Base-by-base conservation (phyloP, 2,329 filamentous ascomycete genomes). In the Ploettnerulaceae sp. region DNA sequence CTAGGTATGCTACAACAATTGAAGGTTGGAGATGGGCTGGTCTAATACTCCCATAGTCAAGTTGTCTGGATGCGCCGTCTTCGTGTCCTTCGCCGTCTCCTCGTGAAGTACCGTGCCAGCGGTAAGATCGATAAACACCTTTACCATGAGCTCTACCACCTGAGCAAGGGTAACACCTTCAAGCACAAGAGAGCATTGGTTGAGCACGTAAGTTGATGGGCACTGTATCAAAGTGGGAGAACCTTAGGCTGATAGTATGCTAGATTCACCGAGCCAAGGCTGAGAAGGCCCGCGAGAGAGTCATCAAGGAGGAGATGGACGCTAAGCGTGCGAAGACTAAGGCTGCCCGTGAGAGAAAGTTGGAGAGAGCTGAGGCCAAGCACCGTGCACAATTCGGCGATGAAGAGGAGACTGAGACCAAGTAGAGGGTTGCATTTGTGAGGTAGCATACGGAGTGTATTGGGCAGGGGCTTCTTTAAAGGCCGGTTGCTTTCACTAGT, bases 51-150 rank as follows among this genome's bases (percentile, higher is more conserved):
- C 64, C 69, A 74, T 66, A 93, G 87, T 74, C 89, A 96, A 79
- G 80, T 98, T 66, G 81, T 97, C 68, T 98, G 93, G 93, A 98
- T 98, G 93, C 90, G 94, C 76, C 91, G 93, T 71, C 90, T 94
- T 71, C 89, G 94, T 77, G 91, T 98, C 72, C 90, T 98, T 76
- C 91, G 93, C 72, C 93, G 93, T 72, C 87, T 98, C 56, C 81
- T 98, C 64, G 93, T 96, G 81, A 97, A 97, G 83, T 98, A 98
- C 83, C 93, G 93, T 76, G 91, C 91, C 74, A 87, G 86, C 69
- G 94, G 94, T 75, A 98, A 98, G 87, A 98, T 98, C 73, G 93
- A 98, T 81, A 98, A 98, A 86, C 93, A 98, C 82, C 89, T 98
- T 57, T 98, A 98, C 84, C 93, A 98, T 84, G 90, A 97, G 80